Evolutionary conservation across 2,329 filamentous ascomycete species (phyloP).

Genomic region (Stachybotrys chlorohalonatus): DNA sequence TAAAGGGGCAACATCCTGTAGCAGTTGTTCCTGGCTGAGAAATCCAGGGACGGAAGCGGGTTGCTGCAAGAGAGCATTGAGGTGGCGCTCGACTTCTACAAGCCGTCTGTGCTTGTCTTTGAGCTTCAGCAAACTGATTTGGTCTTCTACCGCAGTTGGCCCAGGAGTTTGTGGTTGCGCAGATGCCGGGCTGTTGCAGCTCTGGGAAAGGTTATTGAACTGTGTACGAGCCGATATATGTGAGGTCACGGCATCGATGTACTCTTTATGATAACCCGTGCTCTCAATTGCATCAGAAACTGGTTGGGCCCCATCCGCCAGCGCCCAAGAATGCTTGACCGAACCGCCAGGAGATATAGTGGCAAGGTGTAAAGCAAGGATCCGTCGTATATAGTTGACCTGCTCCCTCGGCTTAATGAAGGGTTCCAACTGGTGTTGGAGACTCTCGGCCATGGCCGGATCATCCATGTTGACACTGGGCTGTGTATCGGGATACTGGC

Average conservation of each 20-base stretch:
- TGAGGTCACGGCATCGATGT: slow-evolving; percentile 42
- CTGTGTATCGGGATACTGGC: not conserved
- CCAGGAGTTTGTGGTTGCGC: not conserved
- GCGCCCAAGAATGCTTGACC: slow-evolving; percentile 35
- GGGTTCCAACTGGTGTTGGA: slow-evolving; percentile 37
- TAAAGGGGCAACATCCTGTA: slow-evolving; percentile 31
- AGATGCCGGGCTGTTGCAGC: slow-evolving; percentile 9
- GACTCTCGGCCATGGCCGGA: slow-evolving; percentile 21
- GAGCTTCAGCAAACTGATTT: slow-evolving; percentile 41
- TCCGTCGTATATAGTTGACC: slow-evolving; percentile 43
- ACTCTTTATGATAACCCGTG: slow-evolving; percentile 42
- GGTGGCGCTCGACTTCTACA: slow-evolving; percentile 37
- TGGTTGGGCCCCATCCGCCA: slow-evolving; percentile 30
- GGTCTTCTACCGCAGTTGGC: slow-evolving; percentile 32
- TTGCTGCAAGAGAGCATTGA: slow-evolving; percentile 41
- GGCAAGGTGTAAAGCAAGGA: slow-evolving; percentile 44
- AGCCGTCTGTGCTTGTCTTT: slow-evolving; percentile 43
- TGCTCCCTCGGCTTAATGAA: slow-evolving; percentile 51
- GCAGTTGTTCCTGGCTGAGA: slow-evolving; percentile 39
- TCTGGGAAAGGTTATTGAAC: slow-evolving; percentile 29
- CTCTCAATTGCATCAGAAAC: slow-evolving; percentile 26
- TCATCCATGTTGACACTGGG: slow-evolving; percentile 15
- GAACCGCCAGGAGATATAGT: slow-evolving; percentile 34
- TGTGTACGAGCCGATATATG: slow-evolving; percentile 42
- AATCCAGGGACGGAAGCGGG: slow-evolving; percentile 41